Base-by-base conservation (phyloP, 1,139 yeast genomes). In the Hemisphaericaspora lyxosophila region DNA sequence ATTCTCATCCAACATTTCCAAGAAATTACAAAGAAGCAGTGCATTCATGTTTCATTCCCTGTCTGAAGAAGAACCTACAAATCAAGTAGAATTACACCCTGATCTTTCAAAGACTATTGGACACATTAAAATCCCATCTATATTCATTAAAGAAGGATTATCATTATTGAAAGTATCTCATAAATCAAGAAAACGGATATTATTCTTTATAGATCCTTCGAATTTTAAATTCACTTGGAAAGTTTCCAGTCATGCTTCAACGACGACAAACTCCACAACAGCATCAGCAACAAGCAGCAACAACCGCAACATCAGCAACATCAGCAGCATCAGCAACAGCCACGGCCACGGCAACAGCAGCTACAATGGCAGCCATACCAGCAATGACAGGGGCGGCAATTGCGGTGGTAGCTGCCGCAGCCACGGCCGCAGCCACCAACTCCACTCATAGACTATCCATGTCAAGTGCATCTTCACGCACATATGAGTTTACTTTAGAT, bases 111-210 rank as follows among this genome's bases (percentile, higher is more conserved):
- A 41, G 34, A 37, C 42, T 3, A 44, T 48, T n/a, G 52, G 49
- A 7, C 44, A 42, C 12, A 45, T 49, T 19, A 49, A 46, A 33
- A 50, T 57, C 11, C 54, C 60, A 1, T 45, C 49, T 6, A 56
- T 55, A 9, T 58, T 73, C 33, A 49, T 67, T 9, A 64, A 64
- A n/a, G 74, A 69, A 17, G 78, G 79, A 0, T 45, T 75, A 32
- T 67, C 75, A 5, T 53, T 86, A 42, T 56, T 83, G 26, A 76
- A 87, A 48, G 76, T 85, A 18, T 85, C 95, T 2, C 83, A 78
- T 39, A 80, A 79, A 47, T 85, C 88, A 43, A 76, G 74, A 49
- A 78, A 80, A 27, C 73, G 81, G 46, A 60, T 70, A 3, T 50
- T 53, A 28, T 50, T 71, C 16, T 57, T 53, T 36, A 58, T 71